These are phyloP conservation scores for Misopates orontium DNA, from an alignment of 257 asterid genomes.

Conservation along the genomic window DNA sequence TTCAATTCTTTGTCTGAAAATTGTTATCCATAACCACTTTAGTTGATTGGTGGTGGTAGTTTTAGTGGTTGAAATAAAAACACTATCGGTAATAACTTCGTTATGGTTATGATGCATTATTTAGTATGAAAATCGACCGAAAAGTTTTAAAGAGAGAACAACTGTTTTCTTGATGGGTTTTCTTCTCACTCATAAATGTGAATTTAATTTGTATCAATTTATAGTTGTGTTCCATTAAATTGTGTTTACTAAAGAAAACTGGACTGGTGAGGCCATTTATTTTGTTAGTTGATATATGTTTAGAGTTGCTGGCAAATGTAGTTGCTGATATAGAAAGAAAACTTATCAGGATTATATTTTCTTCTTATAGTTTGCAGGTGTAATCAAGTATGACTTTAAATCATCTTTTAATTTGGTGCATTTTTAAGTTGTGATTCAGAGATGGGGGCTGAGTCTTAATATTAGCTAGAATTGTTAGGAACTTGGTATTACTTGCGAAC, in stretches of 20 bases:
- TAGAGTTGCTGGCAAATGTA: background rate
- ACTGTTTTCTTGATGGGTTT: constrained; percentile 37
- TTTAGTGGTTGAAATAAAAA: constrained; percentile 33
- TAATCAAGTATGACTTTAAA: constrained; percentile 19
- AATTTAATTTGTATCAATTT: constrained; percentile 26
- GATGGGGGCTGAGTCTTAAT: background rate
- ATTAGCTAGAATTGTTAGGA: no score
- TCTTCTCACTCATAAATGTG: constrained; percentile 32
- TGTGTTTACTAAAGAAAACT: background rate
- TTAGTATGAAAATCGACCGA: constrained; percentile 22
- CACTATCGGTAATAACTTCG: constrained; percentile 16
- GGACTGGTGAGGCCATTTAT: background rate
- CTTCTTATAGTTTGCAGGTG: constrained; percentile 11
- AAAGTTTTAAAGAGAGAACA: constrained; percentile 29
- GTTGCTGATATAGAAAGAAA: background rate
- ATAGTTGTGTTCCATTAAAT: no score
- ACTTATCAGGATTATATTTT: background rate
- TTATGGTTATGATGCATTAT: background rate
- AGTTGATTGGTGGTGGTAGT: constrained; percentile 29
- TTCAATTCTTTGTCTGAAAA: no score
- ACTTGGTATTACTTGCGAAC: no score
- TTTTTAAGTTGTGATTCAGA: constrained; percentile 16
- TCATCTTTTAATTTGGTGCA: constrained; percentile 15
- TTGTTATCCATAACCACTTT: constrained; percentile 5
- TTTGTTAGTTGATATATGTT: background rate